Evolutionary conservation across 2,329 filamentous ascomycete species (phyloP), one percentile per base, ranked within the genome.

Genomic region (Ploettnerulaceae sp.): DNA sequence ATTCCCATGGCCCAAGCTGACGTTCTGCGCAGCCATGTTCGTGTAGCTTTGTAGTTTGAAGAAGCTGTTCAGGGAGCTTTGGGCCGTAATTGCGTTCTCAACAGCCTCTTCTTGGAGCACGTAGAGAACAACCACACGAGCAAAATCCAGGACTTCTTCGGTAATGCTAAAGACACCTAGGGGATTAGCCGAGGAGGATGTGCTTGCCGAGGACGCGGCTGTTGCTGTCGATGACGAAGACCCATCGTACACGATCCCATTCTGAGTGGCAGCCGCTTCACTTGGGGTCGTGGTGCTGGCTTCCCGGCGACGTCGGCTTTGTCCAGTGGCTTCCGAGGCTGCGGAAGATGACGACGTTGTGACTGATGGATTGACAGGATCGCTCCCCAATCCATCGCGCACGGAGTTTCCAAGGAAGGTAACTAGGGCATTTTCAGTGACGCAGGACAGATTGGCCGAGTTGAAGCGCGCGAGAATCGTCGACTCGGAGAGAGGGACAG

Each of bases 361-460:
- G 4, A 53, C 49, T 29, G 52, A 47, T 12, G 49, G 36, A 9
- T 40, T 24, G 20, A 58, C 50, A 4, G 43, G 39, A 39, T 48
- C 48, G 20, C 43, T 51, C 1, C 49, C 53, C n/a, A 43, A 28
- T 12, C 57, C 58, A 2, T 41, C 14, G 11, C 57, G 47, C 31
- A 47, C 40, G 26, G 63, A 50, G 26, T 57, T 47, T 3, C 82
- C 84, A 56, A 86, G 78, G 64, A 96, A 95, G 0, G 86, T 89
- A 12, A 97, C 84, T 3, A 98, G 74, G 0, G 89, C 84, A 59
- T 97, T 97, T 64, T 96, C 85, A 0, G 83, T 80, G 7, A 80
- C 79, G 66, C 93, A 98, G 45, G 86, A 89, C 12, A 95, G 71
- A 54, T 84, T 84, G 24, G 77, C 78, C 5, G 75, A 69, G 59